Base-by-base conservation (phyloP, 2,329 filamentous ascomycete species). In the Diplodia mutila region DNA sequence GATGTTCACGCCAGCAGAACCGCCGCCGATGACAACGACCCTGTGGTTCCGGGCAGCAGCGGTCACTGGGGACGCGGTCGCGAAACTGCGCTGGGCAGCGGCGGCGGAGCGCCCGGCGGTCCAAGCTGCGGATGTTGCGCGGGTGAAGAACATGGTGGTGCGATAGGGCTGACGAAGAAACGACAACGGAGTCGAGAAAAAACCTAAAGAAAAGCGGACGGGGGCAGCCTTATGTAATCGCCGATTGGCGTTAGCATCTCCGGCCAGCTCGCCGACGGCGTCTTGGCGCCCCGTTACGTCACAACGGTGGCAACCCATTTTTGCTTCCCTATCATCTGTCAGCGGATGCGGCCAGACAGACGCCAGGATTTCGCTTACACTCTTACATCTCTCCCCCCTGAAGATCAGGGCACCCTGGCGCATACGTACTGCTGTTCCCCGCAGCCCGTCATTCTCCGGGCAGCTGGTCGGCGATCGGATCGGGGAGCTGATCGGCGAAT, bases 11-110 rank as follows among this genome's bases (percentile, higher is more conserved):
- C 90, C 90, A 46, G 89, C 90, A 14, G 86, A 82, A 37, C 90
- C 90, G 64, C 85, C 89, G 61, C 90, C 90, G 32, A 92, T 81
- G 2, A 92, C 84, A 14, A 91, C 87, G 18, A 91, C 82, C 73
- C 85, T 88, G 81, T 91, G 89, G 70, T 80, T 82, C 63, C 78
- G 78, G 34, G 77, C 73, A 18, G 75, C 72, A 48, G 78, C 73
- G 65, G 55, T 71, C 6, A 72, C 72, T 8, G 75, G 72, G 2
- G 61, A 42, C 2, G 32, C 61, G 21, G 61, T 65, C 21, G 61
- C 61, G 34, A 25, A 54, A 21, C 1, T 46, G 32, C 49, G 61
- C 14, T 42, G 7, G 6, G 61, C 61, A 39, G 46, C 5, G 34
- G 23, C 18, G 59, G 18, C 59, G 46, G 61, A 65, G 61, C 61